A percentile compares a stretch with the other conserved stretches of the same genome.
Conservation (phyloP, 768 basidiomycete genomes). For the Rhizopogon roseolus region DNA sequence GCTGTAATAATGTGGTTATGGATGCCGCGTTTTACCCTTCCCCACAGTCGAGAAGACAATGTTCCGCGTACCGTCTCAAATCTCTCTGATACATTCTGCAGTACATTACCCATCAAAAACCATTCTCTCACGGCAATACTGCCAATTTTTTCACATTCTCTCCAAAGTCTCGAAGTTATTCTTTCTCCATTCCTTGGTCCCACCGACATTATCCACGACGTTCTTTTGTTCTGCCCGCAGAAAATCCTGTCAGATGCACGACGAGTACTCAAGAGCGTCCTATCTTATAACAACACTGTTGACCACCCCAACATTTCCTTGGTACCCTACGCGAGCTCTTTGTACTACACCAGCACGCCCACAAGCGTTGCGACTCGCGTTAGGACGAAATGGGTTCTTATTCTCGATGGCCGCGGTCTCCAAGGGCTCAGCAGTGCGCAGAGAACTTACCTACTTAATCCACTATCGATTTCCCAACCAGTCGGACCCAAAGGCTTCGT, state of each 20-base stretch:
- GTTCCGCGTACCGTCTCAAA: neutral
- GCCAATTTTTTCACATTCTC: constrained; percentile 36
- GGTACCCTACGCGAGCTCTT: constrained; percentile 19
- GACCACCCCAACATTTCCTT: constrained; percentile 42
- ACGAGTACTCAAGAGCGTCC: constrained; percentile 26
- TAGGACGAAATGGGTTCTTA: constrained; percentile 45
- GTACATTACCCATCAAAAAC: constrained; percentile 9
- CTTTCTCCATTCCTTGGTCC: constrained; percentile 36
- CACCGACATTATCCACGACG: constrained; percentile 33
- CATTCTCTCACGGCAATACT: constrained; percentile 44
- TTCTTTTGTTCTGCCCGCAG: constrained; percentile 44
- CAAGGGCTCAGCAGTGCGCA: constrained; percentile 25
- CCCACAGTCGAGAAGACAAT: neutral
- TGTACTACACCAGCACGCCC: constrained; percentile 15
- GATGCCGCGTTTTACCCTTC: neutral
- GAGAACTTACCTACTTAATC: constrained; percentile 37
- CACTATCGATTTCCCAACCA: constrained; percentile 31
- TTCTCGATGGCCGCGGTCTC: constrained; percentile 47
- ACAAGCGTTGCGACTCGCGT: constrained; percentile 35
- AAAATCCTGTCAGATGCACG: constrained; percentile 30
- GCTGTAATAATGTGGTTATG: neutral
- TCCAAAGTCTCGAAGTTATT: constrained; percentile 27
- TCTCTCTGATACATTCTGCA: neutral
- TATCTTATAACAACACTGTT: constrained; percentile 21
- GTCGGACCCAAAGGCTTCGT: constrained; percentile 37